These are phyloP conservation scores for Gastrodia elata DNA, from an alignment of 106 monocot species.

Conservation along the genomic window DNA sequence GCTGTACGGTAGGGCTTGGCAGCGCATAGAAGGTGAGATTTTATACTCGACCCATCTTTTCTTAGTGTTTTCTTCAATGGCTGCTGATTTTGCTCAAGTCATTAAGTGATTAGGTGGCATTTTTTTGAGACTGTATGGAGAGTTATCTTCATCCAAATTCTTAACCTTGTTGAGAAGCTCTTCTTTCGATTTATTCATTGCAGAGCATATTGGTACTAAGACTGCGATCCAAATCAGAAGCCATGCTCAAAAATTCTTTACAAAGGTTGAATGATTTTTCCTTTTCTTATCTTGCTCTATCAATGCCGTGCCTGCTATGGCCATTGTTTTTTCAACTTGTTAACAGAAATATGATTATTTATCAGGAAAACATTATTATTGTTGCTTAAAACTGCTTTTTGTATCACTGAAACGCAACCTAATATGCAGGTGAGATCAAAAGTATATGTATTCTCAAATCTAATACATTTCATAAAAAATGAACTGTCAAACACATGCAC, in stretches of 20 bases:
- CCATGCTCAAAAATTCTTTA: conserved; percentile 65
- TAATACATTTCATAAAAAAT: too few species aligned
- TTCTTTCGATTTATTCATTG: background rate
- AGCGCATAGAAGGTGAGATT: conserved; percentile 60
- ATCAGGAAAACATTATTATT: background rate
- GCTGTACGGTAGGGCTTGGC: conserved; percentile 83
- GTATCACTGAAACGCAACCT: background rate
- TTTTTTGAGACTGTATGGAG: too few species aligned
- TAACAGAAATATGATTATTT: background rate
- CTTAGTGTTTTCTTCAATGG: background rate
- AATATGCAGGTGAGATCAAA: too few species aligned
- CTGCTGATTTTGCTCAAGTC: too few species aligned
- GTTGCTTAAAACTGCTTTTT: background rate
- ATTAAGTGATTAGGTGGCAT: too few species aligned
- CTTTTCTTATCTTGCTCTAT: background rate
- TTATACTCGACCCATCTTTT: background rate
- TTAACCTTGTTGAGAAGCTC: background rate
- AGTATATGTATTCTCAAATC: too few species aligned
- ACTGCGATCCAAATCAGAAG: conserved; percentile 57
- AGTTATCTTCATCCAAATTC: background rate
- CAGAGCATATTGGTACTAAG: conserved; percentile 64
- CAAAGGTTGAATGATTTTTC: conserved; percentile 31
- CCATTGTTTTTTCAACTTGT: background rate
- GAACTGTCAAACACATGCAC: too few species aligned
- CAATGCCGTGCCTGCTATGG: background rate